Conservation (phyloP, 306 rosid genomes). For the Glycine tomentella region DNA sequence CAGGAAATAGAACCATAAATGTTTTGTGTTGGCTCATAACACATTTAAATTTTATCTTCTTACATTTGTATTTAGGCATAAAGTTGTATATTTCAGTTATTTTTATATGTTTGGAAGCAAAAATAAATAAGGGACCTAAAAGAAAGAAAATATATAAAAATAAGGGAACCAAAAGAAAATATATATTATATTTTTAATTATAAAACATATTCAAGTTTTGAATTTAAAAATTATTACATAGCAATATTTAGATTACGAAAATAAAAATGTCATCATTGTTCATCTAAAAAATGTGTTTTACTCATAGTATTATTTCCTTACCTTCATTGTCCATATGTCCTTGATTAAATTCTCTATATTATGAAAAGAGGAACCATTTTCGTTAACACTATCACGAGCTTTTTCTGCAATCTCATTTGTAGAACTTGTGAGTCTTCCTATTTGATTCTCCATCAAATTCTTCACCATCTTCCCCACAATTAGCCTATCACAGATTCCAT, state of each 20-base stretch:
- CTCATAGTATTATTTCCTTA: neutral
- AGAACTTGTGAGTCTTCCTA: constrained; percentile 30
- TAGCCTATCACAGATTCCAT: constrained; percentile 29
- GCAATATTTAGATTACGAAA: neutral
- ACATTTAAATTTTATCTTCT: too few relatives aligned
- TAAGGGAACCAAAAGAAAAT: too few relatives aligned
- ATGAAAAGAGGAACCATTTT: constrained; percentile 36
- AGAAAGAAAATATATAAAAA: too few relatives aligned
- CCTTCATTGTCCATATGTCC: neutral
- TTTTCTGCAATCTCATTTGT: constrained; percentile 21
- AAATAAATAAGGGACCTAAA: too few relatives aligned
- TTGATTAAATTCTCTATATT: constrained; percentile 31
- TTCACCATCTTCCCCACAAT: constrained; percentile 39
- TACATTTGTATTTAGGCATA: too few relatives aligned
- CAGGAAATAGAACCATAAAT: too few relatives aligned
- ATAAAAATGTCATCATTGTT: neutral
- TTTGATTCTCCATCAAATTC: constrained; percentile 39
- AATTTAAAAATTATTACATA: neutral
- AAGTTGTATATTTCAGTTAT: too few relatives aligned
- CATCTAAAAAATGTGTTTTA: neutral
- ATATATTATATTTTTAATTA: too few relatives aligned
- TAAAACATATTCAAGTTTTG: too few relatives aligned
- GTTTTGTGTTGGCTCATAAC: too few relatives aligned
- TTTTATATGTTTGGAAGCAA: too few relatives aligned
- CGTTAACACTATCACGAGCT: constrained; percentile 17